Conservation (phyloP, 805 yeast species). For the Candida pini region DNA sequence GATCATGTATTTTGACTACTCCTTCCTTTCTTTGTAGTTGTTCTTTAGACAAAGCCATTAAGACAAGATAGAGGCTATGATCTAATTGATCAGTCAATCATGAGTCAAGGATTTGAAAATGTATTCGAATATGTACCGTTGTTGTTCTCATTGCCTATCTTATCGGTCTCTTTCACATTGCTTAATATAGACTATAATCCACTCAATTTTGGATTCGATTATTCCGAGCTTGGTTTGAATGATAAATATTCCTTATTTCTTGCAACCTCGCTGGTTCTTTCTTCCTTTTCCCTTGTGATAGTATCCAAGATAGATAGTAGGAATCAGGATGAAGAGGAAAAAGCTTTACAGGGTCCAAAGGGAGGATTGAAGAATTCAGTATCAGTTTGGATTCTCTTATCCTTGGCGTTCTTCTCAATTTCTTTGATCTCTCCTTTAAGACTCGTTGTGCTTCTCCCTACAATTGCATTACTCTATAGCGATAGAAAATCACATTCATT, state of each 20-base stretch:
- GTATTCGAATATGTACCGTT: constrained; percentile 28
- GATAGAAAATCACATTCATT: constrained; percentile 14
- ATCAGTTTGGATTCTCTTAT: constrained; percentile 11
- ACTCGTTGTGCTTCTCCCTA: constrained; percentile 15
- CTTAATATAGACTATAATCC: constrained; percentile 10
- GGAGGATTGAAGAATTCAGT: neutral
- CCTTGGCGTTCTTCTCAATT: constrained; percentile 16
- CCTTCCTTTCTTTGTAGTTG: too few relatives aligned
- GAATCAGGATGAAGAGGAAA: neutral
- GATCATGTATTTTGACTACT: too few relatives aligned
- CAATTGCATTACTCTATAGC: constrained; percentile 1
- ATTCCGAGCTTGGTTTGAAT: neutral
- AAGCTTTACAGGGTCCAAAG: neutral
- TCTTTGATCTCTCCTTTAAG: constrained; percentile 24
- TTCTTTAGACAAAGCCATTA: too few relatives aligned
- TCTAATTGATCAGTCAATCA: too few relatives aligned
- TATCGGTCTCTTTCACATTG: constrained; percentile 26
- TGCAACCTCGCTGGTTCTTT: constrained; percentile 18
- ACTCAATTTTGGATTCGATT: constrained; percentile 1
- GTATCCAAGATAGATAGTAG: neutral
- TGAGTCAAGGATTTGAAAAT: constrained; percentile 8
- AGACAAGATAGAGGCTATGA: too few relatives aligned
- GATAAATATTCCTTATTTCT: constrained; percentile 7
- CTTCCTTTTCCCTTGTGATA: constrained; percentile 14
- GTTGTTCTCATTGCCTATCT: constrained; percentile 29